Percentiles rank a stretch among this genome's conserved stretches.
Conservation (phyloP, 108 stramenopile species). For the Nitzschia putrida region DNA sequence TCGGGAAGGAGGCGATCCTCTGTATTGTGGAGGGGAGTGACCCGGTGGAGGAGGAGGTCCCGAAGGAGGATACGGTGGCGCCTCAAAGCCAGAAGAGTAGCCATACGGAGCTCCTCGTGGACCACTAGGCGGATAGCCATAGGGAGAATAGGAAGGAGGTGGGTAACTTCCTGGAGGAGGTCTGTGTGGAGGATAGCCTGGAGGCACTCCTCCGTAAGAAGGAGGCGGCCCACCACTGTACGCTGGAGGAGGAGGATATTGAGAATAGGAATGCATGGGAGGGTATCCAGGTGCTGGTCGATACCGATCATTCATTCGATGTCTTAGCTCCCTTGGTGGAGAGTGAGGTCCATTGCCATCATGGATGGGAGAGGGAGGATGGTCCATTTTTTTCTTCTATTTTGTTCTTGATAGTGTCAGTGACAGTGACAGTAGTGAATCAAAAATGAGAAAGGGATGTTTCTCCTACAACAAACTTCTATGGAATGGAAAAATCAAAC, state of each 20-base stretch:
- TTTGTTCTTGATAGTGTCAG: too few species aligned
- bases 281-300: conserved; percentile 3
- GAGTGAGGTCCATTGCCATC: conserved; percentile 14
- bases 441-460: too few species aligned
- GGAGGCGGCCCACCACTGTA: background rate
- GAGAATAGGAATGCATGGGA: background rate
- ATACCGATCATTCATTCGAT: conserved; percentile 14
- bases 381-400: conserved; percentile 10
- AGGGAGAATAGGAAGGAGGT: background rate
- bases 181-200: conserved; percentile 2
- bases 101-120: conserved; percentile 6
- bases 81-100: conserved; percentile 2
- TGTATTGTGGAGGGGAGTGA: background rate
- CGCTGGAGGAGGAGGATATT: background rate
- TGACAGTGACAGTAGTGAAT: too few species aligned
- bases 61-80: conserved; percentile 16
- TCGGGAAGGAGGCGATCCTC: conserved; percentile 11
- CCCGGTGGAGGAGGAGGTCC: background rate
- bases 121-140: background rate
- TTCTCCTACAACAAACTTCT: too few species aligned
- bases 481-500: too few species aligned
- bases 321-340: conserved; percentile 9
- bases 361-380: conserved; percentile 16
- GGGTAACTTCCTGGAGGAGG: conserved; percentile 5
- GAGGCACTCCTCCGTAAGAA: background rate